These are phyloP conservation scores for Podospora tetraspora DNA, from an alignment of 495 filamentous ascomycete species.

Conservation along the genomic window DNA sequence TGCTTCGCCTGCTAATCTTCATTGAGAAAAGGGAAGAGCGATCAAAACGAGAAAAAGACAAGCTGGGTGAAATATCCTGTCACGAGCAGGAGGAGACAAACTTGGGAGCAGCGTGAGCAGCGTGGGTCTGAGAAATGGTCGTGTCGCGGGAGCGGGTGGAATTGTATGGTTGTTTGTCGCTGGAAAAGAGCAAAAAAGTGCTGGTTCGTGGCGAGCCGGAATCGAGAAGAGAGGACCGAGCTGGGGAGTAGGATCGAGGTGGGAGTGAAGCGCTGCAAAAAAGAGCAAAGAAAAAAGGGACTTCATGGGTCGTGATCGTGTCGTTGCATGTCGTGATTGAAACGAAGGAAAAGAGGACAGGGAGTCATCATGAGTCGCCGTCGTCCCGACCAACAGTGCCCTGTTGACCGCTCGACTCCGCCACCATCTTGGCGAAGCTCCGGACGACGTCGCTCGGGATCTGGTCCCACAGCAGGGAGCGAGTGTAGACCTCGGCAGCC, in stretches of 20 bases:
- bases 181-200: conserved; percentile 13
- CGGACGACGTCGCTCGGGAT: conserved; percentile 87
- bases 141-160: conserved; percentile 34
- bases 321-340: conserved; percentile 7
- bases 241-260: conserved; percentile 18
- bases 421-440: conserved; percentile 86
- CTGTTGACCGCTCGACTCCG: conserved; percentile 46
- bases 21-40: conserved; percentile 12
- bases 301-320: conserved; percentile 17
- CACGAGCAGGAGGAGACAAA: conserved; percentile 22
- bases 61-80: conserved; percentile 18
- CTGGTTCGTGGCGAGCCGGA: conserved; percentile 12
- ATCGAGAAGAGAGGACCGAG: conserved; percentile 15
- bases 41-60: conserved; percentile 16
- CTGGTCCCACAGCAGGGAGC: conserved; percentile 90
- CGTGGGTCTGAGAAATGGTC: conserved; percentile 26
- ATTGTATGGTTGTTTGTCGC: conserved; percentile 26
- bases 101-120: conserved; percentile 34
- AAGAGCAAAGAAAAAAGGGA: conserved; percentile 23
- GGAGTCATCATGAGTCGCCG: conserved; percentile 31
- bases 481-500: conserved; percentile 83
- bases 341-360: conserved; percentile 16
- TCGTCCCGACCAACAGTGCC: conserved; percentile 33
- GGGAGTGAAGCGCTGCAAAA: conserved; percentile 1
- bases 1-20: conserved; percentile 30